A percentile compares a stretch with the other conserved stretches of the same genome.
Evolutionary conservation across 2,329 filamentous ascomycete genomes (phyloP).

Genomic region (Scedosporium dehoogii): DNA sequence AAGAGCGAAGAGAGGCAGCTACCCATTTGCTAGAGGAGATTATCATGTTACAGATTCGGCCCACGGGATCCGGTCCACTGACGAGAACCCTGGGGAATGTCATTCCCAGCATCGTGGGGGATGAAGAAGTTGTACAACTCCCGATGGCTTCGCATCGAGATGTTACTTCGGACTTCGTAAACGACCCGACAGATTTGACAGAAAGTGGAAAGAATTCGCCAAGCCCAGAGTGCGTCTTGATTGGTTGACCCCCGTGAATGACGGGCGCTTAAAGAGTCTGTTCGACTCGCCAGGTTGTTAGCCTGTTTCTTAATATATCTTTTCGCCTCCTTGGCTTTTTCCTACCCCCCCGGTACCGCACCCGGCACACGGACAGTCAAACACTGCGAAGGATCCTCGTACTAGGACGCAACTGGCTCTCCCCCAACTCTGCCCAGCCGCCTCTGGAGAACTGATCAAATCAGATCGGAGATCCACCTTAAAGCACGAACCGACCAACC

Average conservation of each 20-base stretch:
- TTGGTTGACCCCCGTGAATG: background rate
- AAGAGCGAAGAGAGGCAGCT: background rate
- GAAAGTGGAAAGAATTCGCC: background rate
- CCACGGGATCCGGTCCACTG: too few species aligned
- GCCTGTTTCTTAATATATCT: constrained; percentile 1
- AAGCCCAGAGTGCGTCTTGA: background rate
- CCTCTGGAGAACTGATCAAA: background rate
- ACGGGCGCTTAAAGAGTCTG: background rate
- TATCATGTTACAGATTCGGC: too few species aligned
- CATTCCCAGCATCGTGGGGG: too few species aligned
- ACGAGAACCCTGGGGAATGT: too few species aligned
- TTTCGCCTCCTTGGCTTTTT: background rate
- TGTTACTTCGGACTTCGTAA: too few species aligned
- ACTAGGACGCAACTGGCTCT: background rate
- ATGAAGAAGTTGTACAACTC: background rate
- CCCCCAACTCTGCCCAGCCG: background rate
- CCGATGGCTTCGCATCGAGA: too few species aligned
- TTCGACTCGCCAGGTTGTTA: background rate
- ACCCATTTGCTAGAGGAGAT: background rate
- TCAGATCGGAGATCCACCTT: background rate
- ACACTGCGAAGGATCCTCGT: background rate
- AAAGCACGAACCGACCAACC: background rate
- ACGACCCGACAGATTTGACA: too few species aligned
- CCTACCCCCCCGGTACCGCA: background rate
- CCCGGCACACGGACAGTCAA: background rate